Evolutionary conservation across 805 yeast species (phyloP), one percentile per base, ranked within the genome.

Genomic region (Saccharomycopsis sp.): DNA sequence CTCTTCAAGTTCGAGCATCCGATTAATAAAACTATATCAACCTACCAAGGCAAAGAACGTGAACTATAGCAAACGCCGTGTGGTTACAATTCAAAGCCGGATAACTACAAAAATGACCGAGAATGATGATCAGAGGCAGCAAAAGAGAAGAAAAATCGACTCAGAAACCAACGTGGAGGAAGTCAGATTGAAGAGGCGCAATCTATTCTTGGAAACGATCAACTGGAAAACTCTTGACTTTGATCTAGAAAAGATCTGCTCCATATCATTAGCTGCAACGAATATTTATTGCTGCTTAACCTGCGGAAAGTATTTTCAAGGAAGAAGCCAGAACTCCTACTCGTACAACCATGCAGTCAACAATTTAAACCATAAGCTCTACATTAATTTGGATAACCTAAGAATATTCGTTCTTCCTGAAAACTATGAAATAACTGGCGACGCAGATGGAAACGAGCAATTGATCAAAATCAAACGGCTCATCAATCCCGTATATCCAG

Each of bases 291-390:
- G 88, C 34, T 89, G 96, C 66, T 70, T 89, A 20, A 77, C 77
- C 0, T 89, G 96, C 70, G 92, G 91, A 37, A 83, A 79, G 64
- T 89, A 82, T 69, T 78, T 81, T 55, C 85, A 83, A 63, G 96
- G 96, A 0, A 74, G 90, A 23, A 79, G 82, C 1, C 72, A 70
- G 57, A 67, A 78, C n/a, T 80, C 91, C 0, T 83, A 83, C 21
- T 91, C 91, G 0, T 85, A 82, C 64, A 66, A 73, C 15, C 96
- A 89, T 67, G 78, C 90, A 1, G 74, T 88, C 18, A 77, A 82
- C 58, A 79, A 75, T 52, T 20, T n/a, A 2, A 75, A 78, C 63
- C 91, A 85, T 65, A 87, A 82, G 66, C 77, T 86, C 1, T 88
- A 73, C 65, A 73, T 88, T 53, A 84, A 79, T 65, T 72, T 88